phyloP scores from a whole-genome alignment of 371 early-diverging fungal species.

The Nematocida parisii region DNA sequence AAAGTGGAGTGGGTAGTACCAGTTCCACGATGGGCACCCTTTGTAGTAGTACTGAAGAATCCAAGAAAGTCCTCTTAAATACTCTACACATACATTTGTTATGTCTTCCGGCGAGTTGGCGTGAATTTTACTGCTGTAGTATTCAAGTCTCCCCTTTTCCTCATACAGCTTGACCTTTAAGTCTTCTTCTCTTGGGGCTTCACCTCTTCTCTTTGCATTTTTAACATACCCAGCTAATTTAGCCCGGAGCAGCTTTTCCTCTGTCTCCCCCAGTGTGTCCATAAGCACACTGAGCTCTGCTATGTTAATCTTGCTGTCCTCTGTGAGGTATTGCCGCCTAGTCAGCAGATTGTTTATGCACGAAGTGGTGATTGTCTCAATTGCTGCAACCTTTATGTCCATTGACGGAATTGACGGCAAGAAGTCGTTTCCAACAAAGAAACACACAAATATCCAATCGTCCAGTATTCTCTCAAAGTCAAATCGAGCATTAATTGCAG shows the following conservation, averaged over 20 bases:
- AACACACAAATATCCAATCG: conserved; percentile 96
- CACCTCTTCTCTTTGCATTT: conserved; percentile 52
- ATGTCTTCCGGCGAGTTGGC: conserved; percentile 59
- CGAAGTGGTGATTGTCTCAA: conserved; percentile 72
- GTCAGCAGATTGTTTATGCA: conserved; percentile 48
- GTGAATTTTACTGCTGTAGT: conserved; percentile 65
- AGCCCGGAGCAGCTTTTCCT: conserved; percentile 52
- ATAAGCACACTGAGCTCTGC: conserved; percentile 58
- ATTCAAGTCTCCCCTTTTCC: conserved; percentile 64
- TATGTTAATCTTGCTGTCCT: conserved; percentile 58
- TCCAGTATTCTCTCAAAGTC: conserved; percentile 86
- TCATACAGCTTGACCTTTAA: conserved; percentile 12
- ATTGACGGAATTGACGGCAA: conserved; percentile 92
- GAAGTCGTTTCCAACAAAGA: conserved; percentile 99
- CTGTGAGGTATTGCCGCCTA: conserved; percentile 60
- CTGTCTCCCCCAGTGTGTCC: conserved; percentile 45
- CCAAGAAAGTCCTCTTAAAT: conserved; percentile 94
- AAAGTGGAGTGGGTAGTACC: conserved; percentile 95
- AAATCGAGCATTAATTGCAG: conserved; percentile 72
- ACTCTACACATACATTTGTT: conserved; percentile 73
- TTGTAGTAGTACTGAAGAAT: conserved; percentile 90
- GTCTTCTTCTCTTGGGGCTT: conserved; percentile 24
- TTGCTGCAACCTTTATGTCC: conserved; percentile 90
- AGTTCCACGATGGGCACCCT: conserved; percentile 90
- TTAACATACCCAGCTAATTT: conserved; percentile 53